Evolutionary conservation across 306 rosid species (phyloP).

Genomic region (Cucurbita ficifolia): DNA sequence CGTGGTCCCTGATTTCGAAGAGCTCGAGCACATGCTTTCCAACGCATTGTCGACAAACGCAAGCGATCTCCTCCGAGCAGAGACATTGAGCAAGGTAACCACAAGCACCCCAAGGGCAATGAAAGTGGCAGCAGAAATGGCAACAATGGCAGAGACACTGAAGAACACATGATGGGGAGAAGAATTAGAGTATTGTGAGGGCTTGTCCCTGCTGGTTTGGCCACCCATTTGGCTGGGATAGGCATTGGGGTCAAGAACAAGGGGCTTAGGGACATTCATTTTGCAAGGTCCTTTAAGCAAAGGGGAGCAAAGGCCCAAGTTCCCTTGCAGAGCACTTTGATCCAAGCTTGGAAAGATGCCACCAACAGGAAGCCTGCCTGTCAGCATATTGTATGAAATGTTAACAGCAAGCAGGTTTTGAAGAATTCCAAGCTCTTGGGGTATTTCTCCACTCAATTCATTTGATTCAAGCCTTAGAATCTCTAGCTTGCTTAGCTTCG

Average conservation of each 20-base stretch:
- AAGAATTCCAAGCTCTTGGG: conserved; percentile 68
- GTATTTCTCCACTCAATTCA: conserved; percentile 77
- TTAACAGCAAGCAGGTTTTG: conserved; percentile 73
- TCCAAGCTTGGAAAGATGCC: conserved; percentile 61
- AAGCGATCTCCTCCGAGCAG: conserved; percentile 49
- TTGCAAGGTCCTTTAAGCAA: conserved; percentile 78
- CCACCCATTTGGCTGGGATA: conserved; percentile 34
- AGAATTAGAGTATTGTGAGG: not conserved
- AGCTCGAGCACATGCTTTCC: conserved; percentile 72
- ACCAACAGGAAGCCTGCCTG: conserved; percentile 72
- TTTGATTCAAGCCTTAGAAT: conserved; percentile 66
- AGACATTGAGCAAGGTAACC: conserved; percentile 48
- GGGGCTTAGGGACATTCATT: conserved; percentile 80
- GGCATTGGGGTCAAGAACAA: conserved; percentile 77
- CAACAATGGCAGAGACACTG: conserved; percentile 67
- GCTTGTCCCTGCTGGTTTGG: conserved; percentile 4
- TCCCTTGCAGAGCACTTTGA: conserved; percentile 76
- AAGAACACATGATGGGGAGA: conserved; percentile 51
- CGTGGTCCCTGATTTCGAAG: conserved; percentile 49
- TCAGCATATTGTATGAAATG: conserved; percentile 63
- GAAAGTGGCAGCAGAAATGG: conserved; percentile 56
- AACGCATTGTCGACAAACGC: conserved; percentile 57
- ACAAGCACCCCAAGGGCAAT: conserved; percentile 61
- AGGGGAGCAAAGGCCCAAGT: conserved; percentile 75
- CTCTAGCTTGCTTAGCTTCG: conserved; percentile 52